Evolutionary conservation across 208 protist genomes (phyloP).

Genomic region (Crithidia bombi): DNA sequence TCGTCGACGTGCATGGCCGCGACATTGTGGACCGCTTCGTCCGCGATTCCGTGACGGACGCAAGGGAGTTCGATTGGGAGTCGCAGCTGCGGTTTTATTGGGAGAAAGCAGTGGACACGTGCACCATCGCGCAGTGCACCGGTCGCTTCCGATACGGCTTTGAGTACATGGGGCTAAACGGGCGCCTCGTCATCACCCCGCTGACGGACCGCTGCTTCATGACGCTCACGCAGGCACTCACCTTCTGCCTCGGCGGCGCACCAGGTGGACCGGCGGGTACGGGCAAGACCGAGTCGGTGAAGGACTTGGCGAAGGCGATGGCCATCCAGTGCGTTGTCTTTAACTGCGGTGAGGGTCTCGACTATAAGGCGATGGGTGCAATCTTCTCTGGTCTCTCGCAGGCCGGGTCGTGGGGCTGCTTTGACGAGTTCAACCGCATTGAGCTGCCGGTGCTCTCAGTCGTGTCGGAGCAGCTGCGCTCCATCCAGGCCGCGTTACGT

Average conservation of each 20-base stretch:
- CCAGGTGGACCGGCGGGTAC: conserved; percentile 96
- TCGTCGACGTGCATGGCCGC: conserved; percentile 99
- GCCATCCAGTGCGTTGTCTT: conserved; percentile 98
- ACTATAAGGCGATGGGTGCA: conserved; percentile 98
- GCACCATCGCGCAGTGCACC: conserved; percentile 97
- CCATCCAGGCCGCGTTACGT: conserved; percentile 96
- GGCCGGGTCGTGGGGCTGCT: conserved; percentile 98
- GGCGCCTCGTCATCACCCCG: conserved; percentile 99
- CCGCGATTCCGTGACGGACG: conserved; percentile 97
- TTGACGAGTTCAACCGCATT: conserved; percentile 99
- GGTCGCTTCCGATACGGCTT: conserved; percentile 97
- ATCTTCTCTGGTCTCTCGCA: conserved; percentile 99
- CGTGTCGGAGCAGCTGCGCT: conserved; percentile 97
- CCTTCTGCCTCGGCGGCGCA: conserved; percentile 96
- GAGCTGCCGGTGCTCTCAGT: conserved; percentile 98
- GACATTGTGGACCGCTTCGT: conserved; percentile 99
- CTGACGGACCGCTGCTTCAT: conserved; percentile 99
- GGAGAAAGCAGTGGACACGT: conserved; percentile 94
- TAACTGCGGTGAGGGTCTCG: conserved; percentile 99
- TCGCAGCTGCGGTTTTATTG: conserved; percentile 99
- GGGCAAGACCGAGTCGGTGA: conserved; percentile 98
- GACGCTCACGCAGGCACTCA: conserved; percentile 98
- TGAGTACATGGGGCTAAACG: conserved; percentile 99
- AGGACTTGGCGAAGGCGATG: conserved; percentile 98
- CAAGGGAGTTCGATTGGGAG: conserved; percentile 99